Conservation (phyloP, 2,329 filamentous ascomycete species). For the Biscogniauxia marginata region DNA sequence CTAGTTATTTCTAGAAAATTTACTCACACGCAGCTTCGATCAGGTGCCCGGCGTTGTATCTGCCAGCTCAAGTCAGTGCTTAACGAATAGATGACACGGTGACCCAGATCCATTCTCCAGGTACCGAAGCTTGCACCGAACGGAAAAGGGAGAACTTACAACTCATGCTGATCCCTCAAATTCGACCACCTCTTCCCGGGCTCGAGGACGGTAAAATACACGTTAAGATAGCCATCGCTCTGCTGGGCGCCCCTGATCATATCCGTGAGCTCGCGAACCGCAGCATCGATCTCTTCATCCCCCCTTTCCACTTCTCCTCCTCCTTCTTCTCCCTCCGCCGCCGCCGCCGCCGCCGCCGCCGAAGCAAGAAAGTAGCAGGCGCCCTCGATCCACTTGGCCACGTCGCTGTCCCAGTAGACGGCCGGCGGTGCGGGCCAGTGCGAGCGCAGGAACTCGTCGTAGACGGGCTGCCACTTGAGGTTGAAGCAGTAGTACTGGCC, state of each 20-base stretch:
- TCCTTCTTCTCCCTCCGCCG: neutral
- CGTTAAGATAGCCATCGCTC: slow-evolving; percentile 61
- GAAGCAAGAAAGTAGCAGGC: slow-evolving; percentile 53
- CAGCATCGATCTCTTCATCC: slow-evolving; percentile 46
- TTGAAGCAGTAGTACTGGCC: slow-evolving; percentile 59
- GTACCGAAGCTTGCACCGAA: no score
- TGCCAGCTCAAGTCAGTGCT: slow-evolving; percentile 23
- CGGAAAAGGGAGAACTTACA: slow-evolving; percentile 38
- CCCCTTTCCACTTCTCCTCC: slow-evolving; percentile 31
- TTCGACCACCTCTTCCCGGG: slow-evolving; percentile 56
- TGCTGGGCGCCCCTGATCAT: slow-evolving; percentile 59
- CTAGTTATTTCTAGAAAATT: no score
- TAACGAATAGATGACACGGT: no score
- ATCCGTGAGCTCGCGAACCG: slow-evolving; percentile 54
- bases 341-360: no score
- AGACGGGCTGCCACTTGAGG: slow-evolving; percentile 54
- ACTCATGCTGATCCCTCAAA: slow-evolving; percentile 59
- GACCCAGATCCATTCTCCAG: no score
- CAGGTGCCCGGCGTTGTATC: slow-evolving; percentile 60
- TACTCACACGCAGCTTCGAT: slow-evolving; percentile 51
- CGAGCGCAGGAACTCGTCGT: slow-evolving; percentile 43
- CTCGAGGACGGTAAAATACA: slow-evolving; percentile 60
- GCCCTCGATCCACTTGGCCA: slow-evolving; percentile 62
- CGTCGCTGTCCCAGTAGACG: slow-evolving; percentile 56
- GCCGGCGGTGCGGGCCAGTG: slow-evolving; percentile 57